phyloP scores from a whole-genome alignment of 2,329 filamentous ascomycete species.

The Chaetothyriales sp. region DNA sequence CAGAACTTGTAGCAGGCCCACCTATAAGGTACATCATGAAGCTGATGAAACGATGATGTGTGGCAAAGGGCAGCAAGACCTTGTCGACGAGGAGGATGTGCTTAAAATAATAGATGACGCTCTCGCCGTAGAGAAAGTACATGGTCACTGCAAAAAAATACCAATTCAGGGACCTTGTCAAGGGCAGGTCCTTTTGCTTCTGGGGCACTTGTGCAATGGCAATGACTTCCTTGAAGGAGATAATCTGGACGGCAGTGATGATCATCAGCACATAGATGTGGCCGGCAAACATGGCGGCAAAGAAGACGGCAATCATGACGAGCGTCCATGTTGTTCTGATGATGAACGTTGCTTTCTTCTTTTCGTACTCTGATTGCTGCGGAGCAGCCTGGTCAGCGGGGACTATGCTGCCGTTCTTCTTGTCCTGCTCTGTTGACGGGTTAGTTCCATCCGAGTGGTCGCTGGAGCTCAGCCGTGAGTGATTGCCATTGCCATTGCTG shows the following conservation, averaged over 20 bases:
- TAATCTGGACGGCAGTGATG: constrained; percentile 84
- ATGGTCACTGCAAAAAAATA: constrained; percentile 98
- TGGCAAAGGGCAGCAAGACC: constrained; percentile 81
- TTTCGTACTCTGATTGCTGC: constrained; percentile 66
- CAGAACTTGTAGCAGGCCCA: constrained; percentile 31
- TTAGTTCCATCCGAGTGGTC: neutral
- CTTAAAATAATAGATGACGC: constrained; percentile 99
- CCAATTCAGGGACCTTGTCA: constrained; percentile 96
- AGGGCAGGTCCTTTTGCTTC: constrained; percentile 74
- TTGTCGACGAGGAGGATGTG: constrained; percentile 92
- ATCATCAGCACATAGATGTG: constrained; percentile 95
- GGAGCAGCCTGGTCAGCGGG: constrained; percentile 25
- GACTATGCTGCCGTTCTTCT: constrained; percentile 11
- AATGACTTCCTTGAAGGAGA: constrained; percentile 98
- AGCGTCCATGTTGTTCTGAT: constrained; percentile 95
- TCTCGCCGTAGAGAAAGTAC: constrained; percentile 98
- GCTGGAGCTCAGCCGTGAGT: constrained; percentile 38
- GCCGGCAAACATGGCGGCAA: constrained; percentile 80
- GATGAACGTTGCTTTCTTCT: constrained; percentile 97
- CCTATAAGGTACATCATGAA: constrained; percentile 97
- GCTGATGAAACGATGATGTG: constrained; percentile 96
- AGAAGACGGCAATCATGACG: constrained; percentile 92
- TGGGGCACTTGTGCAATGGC: constrained; percentile 92
- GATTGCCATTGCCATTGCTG: constrained; percentile 27
- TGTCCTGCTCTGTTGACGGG: constrained; percentile 23